These are phyloP conservation scores for Macrophomina pseudophaseolina DNA, from an alignment of 2,329 filamentous ascomycete species.

Conservation along the genomic window DNA sequence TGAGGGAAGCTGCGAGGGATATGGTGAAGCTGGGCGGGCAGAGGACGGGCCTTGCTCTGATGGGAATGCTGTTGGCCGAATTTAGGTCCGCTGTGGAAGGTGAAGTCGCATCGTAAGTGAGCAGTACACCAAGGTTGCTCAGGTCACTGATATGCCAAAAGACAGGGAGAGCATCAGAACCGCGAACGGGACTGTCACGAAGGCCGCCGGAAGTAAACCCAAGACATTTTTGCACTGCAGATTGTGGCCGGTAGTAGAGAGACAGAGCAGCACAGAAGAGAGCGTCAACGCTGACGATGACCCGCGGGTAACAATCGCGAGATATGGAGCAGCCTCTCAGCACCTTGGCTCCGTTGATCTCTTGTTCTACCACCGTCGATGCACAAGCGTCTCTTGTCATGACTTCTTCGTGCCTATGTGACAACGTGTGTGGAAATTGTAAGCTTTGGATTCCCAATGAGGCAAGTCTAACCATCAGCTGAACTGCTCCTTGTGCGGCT, in stretches of 20 bases:
- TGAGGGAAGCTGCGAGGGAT: neutral
- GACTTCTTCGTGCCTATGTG: neutral
- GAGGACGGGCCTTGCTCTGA: conserved; percentile 10
- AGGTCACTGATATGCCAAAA: neutral
- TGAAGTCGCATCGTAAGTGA: conserved; percentile 7
- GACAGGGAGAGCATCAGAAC: neutral
- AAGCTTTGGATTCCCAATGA: neutral
- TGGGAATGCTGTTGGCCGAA: conserved; percentile 10
- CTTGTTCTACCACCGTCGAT: neutral
- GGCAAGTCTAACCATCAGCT: neutral
- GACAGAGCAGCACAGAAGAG: neutral
- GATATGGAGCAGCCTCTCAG: neutral
- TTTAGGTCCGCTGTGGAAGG: conserved; percentile 20
- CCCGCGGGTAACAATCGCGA: neutral
- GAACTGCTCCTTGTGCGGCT: neutral
- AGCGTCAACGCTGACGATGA: neutral
- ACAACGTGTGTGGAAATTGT: neutral
- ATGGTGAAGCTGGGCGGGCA: neutral
- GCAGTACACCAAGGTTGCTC: neutral
- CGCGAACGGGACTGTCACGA: neutral
- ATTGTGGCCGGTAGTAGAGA: neutral
- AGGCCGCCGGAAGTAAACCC: neutral
- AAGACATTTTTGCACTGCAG: neutral
- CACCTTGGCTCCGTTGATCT: neutral
- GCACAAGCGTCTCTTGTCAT: neutral